Evolutionary conservation across 2,329 filamentous ascomycete genomes (phyloP).

Genomic region (Huntiella abstrusa): DNA sequence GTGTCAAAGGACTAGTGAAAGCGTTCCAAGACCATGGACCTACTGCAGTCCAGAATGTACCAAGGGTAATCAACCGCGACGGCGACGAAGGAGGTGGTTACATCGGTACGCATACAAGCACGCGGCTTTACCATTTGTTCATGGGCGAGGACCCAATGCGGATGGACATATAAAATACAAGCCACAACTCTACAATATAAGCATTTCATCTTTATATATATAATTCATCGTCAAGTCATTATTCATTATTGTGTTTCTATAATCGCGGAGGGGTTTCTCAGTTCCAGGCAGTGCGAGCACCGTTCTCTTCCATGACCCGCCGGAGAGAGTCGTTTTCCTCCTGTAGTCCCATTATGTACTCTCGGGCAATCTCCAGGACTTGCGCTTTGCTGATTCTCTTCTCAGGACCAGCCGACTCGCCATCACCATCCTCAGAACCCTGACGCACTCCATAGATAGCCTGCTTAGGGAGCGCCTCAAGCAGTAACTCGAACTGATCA

Average conservation of each 20-base stretch:
- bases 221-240: too few species aligned
- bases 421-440: constrained; percentile 14
- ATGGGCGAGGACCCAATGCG: constrained; percentile 34
- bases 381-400: constrained; percentile 25
- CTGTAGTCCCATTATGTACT: constrained; percentile 23
- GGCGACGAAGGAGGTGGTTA: constrained; percentile 34
- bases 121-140: constrained; percentile 40
- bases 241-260: too few species aligned
- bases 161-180: constrained; percentile 28
- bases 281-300: too few species aligned
- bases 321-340: constrained; percentile 15
- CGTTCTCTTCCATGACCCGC: not conserved
- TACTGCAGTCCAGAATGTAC: constrained; percentile 40
- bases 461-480: constrained; percentile 21
- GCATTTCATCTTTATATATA: too few species aligned
- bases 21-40: constrained; percentile 42
- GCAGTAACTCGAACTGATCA: constrained; percentile 25
- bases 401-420: constrained; percentile 14
- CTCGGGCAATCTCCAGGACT: constrained; percentile 26
- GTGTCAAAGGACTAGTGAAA: constrained; percentile 35
- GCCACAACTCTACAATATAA: too few species aligned
- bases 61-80: constrained; percentile 36
- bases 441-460: constrained; percentile 16
- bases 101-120: constrained; percentile 39
- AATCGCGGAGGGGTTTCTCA: too few species aligned